Conservation (phyloP, 1,139 yeast genomes). For the Suhomyces bokatorum region DNA sequence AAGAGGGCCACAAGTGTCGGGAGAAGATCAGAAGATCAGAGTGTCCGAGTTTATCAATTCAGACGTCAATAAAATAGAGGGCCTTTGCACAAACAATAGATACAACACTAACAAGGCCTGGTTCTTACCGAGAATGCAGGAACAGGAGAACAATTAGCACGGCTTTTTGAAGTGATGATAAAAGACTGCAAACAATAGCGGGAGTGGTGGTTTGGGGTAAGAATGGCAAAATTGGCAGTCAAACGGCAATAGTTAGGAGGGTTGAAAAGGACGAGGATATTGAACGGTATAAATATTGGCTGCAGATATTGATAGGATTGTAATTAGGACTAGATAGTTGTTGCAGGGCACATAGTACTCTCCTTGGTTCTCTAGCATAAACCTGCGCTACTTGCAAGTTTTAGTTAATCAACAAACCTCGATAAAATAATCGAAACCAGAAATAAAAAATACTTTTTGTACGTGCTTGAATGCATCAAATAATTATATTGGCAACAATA, state of each 20-base stretch:
- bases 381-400: slow-evolving; percentile 3
- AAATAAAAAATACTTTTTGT: slow-evolving; percentile 1
- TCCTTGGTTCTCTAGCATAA: slow-evolving; percentile 7
- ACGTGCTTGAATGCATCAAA: background rate
- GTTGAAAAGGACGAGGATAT: background rate
- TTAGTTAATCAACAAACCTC: slow-evolving; percentile 8
- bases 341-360: slow-evolving; percentile 8
- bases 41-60: too few relatives aligned
- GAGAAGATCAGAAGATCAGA: too few relatives aligned
- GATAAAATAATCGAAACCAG: slow-evolving; percentile 8
- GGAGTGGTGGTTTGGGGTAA: background rate
- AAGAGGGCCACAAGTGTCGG: too few relatives aligned
- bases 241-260: background rate
- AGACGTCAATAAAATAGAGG: too few relatives aligned
- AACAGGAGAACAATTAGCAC: slow-evolving; percentile 3
- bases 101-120: slow-evolving; percentile 1
- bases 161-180: slow-evolving; percentile 1
- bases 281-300: slow-evolving; percentile 5
- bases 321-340: slow-evolving; percentile 6
- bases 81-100: background rate
- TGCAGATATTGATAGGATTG: slow-evolving; percentile 3
- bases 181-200: background rate
- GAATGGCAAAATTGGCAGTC: background rate
- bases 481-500: slow-evolving; percentile 1
- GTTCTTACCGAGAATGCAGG: slow-evolving; percentile 6